A percentile compares a stretch with the other conserved stretches of the same genome.
Conservation (phyloP, 23 red algal genomes). For the Gracilaria gracilis region DNA sequence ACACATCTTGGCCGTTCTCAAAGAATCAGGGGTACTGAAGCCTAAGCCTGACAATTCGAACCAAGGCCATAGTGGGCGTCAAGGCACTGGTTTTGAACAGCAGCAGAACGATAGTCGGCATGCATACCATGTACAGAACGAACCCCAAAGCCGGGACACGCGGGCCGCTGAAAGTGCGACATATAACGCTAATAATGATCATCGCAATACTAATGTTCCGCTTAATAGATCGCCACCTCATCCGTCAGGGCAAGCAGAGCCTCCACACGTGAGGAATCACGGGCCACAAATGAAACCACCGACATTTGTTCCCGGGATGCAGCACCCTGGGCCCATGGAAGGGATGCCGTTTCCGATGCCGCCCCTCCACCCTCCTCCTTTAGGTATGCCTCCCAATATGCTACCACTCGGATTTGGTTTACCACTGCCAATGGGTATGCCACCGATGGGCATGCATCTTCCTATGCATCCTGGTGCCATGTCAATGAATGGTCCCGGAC, state of each 20-base stretch:
- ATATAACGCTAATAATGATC: neutral
- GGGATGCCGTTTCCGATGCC: constrained; percentile 67
- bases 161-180: neutral
- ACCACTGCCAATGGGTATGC: constrained; percentile 35
- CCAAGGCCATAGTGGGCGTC: neutral
- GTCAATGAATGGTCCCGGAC: constrained; percentile 32
- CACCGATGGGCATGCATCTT: constrained; percentile 57
- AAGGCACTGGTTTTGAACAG: neutral
- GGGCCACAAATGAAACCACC: constrained; percentile 43
- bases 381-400: constrained; percentile 61
- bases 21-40: constrained; percentile 31
- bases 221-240: constrained; percentile 28
- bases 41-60: constrained; percentile 7
- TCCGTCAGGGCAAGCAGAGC: constrained; percentile 22
- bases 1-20: constrained; percentile 18
- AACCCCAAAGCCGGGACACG: neutral
- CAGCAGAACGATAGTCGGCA: constrained; percentile 1
- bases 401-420: constrained; percentile 56
- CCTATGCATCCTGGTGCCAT: constrained; percentile 44
- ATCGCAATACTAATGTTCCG: neutral
- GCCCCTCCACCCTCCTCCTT: constrained; percentile 34
- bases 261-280: constrained; percentile 17
- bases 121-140: neutral
- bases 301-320: constrained; percentile 33
- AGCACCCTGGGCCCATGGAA: constrained; percentile 48